Conservation (phyloP, 257 asterid species). For the Rhazya stricta region DNA sequence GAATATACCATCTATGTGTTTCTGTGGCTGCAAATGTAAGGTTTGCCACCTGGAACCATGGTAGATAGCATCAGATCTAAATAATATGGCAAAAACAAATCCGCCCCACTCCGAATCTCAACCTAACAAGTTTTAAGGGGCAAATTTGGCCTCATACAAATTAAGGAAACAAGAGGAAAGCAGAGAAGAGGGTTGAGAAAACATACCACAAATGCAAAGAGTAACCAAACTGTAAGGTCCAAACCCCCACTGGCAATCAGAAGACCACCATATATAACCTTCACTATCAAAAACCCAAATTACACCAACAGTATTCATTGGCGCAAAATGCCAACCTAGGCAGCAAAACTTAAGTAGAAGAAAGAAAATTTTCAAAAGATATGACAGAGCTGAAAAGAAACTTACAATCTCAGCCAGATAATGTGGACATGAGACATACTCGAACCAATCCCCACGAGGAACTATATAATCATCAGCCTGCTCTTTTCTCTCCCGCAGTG, state of each 20-base stretch:
- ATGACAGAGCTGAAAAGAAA: constrained; percentile 5
- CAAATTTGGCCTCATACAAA: background rate
- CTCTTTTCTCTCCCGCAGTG: constrained; percentile 45
- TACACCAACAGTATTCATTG: background rate
- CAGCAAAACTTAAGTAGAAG: background rate
- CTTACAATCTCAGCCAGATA: constrained; percentile 89
- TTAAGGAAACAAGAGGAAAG: background rate
- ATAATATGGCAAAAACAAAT: background rate
- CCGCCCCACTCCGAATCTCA: background rate
- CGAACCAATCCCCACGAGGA: constrained; percentile 92
- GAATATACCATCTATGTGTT: constrained; percentile 76
- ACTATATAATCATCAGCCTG: constrained; percentile 41
- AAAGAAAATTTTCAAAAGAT: too few relatives aligned
- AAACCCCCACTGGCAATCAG: constrained; percentile 70
- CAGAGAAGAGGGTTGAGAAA: background rate
- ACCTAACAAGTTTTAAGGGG: background rate
- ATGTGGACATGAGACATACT: constrained; percentile 86
- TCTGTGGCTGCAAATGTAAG: constrained; percentile 72
- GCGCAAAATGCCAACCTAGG: background rate
- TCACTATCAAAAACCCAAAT: constrained; percentile 19
- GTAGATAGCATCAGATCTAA: background rate
- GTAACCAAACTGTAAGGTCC: constrained; percentile 68
- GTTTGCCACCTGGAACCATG: constrained; percentile 64
- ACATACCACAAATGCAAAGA: constrained; percentile 67
- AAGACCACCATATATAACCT: constrained; percentile 80